Percentiles rank a stretch among this genome's conserved stretches.
Evolutionary conservation across 192 early-diverging fungal species (phyloP).

Genomic region (Umbelopsis vinacea): DNA sequence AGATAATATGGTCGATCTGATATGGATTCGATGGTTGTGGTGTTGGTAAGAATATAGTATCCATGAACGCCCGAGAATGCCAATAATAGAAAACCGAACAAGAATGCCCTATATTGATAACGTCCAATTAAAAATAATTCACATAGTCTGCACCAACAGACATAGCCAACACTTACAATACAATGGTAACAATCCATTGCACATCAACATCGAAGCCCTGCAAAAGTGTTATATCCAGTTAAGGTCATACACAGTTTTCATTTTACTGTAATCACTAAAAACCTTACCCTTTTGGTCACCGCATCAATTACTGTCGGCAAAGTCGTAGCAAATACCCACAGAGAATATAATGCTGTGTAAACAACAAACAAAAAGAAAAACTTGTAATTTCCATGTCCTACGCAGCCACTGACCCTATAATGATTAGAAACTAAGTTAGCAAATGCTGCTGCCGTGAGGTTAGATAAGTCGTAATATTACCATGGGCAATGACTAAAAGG

Average conservation of each 20-base stretch:
- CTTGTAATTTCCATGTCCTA: conserved; percentile 61
- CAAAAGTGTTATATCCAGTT: background rate
- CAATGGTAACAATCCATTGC: conserved; percentile 37
- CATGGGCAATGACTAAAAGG: conserved; percentile 40
- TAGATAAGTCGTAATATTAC: background rate
- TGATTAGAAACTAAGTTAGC: conserved; percentile 19
- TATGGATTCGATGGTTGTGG: conserved; percentile 54
- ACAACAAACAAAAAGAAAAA: conserved; percentile 56
- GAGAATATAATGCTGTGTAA: conserved; percentile 51
- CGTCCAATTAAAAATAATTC: background rate
- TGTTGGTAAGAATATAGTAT: conserved; percentile 49
- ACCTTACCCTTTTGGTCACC: conserved; percentile 19
- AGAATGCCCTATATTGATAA: conserved; percentile 35
- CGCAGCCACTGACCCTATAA: conserved; percentile 52
- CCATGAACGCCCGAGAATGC: conserved; percentile 49
- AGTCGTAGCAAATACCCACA: conserved; percentile 46
- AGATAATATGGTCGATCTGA: conserved; percentile 40
- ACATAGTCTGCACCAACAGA: background rate
- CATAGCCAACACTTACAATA: conserved; percentile 30
- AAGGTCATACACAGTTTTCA: background rate
- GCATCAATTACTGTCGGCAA: conserved; percentile 32
- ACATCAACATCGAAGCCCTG: conserved; percentile 31
- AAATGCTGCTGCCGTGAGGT: background rate
- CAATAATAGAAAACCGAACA: conserved; percentile 51
- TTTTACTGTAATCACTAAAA: background rate